Evolutionary conservation across 2,329 filamentous ascomycete species (phyloP).

Genomic region (Penicillium sp.): DNA sequence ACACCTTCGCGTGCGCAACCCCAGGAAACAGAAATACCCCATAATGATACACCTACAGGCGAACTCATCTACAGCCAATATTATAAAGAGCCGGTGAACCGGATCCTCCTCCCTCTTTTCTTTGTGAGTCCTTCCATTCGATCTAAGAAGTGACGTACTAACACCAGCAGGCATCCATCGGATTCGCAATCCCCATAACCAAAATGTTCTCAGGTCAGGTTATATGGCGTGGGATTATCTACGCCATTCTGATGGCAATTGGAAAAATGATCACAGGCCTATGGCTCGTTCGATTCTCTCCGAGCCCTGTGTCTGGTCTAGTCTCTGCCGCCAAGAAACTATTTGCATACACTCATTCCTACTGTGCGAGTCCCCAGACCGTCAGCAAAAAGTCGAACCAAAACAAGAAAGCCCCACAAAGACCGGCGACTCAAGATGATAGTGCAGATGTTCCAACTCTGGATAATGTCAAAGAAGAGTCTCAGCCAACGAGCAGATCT

Average conservation of each 20-base stretch:
- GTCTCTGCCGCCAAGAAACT: slow-evolving; percentile 2
- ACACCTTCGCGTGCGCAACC: background rate
- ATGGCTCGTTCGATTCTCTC: slow-evolving; percentile 52
- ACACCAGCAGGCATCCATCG: slow-evolving; percentile 53
- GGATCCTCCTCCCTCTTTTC: slow-evolving; percentile 67
- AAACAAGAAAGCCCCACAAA: background rate
- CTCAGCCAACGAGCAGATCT: background rate
- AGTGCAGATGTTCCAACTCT: too few relatives aligned
- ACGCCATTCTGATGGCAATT: slow-evolving; percentile 66
- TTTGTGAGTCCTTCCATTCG: slow-evolving; percentile 52
- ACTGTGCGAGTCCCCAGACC: background rate
- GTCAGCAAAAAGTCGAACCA: background rate
- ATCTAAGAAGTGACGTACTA: background rate
- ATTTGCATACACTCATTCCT: slow-evolving; percentile 3
- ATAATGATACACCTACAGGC: slow-evolving; percentile 19
- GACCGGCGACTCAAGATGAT: background rate
- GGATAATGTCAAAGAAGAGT: background rate
- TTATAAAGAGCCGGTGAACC: slow-evolving; percentile 46
- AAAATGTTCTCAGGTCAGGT: slow-evolving; percentile 63
- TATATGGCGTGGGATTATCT: slow-evolving; percentile 71
- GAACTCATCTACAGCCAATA: slow-evolving; percentile 45
- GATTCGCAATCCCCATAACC: slow-evolving; percentile 73
- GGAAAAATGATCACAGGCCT: slow-evolving; percentile 60
- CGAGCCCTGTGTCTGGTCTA: slow-evolving; percentile 9
- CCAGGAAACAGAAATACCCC: background rate